A percentile compares a stretch with the other conserved stretches of the same genome.
Evolutionary conservation across 108 stramenopile species (phyloP).

Genomic region (Cylindrotheca fusiformis): DNA sequence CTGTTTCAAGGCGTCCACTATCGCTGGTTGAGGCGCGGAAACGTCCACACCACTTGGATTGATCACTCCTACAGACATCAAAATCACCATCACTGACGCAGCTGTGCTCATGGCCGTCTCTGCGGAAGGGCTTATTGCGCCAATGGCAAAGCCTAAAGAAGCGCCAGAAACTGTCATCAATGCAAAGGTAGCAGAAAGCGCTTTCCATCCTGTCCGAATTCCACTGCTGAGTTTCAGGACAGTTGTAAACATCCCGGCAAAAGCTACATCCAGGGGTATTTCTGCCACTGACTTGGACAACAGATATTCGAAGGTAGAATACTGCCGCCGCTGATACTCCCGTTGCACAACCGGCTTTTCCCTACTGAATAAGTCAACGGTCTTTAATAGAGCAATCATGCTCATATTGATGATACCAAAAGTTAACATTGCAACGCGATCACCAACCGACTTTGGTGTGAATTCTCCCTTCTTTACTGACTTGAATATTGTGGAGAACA

Average conservation of each 20-base stretch:
- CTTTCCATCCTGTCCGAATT: constrained; percentile 48
- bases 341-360: constrained; percentile 77
- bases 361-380: constrained; percentile 70
- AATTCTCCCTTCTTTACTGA: constrained; percentile 48
- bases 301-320: constrained; percentile 79
- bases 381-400: constrained; percentile 80
- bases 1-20: constrained; percentile 49
- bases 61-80: constrained; percentile 65
- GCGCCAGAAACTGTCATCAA: constrained; percentile 75
- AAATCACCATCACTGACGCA: constrained; percentile 67
- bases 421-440: constrained; percentile 75
- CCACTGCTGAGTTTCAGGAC: constrained; percentile 60
- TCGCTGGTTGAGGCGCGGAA: constrained; percentile 36
- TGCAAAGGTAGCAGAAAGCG: constrained; percentile 60
- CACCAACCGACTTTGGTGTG: constrained; percentile 72
- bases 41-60: constrained; percentile 77
- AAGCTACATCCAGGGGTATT: constrained; percentile 68
- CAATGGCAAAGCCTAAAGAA: constrained; percentile 82
- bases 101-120: constrained; percentile 65
- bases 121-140: constrained; percentile 49
- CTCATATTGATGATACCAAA: constrained; percentile 79
- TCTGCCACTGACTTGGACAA: constrained; percentile 79
- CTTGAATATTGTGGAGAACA: constrained; percentile 68
- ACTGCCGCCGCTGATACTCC: constrained; percentile 67
- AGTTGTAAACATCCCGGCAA: constrained; percentile 61